A percentile compares a stretch with the other conserved stretches of the same genome.
Conservation (phyloP, 2,329 filamentous ascomycete species). For the Ophiostoma sp. region DNA sequence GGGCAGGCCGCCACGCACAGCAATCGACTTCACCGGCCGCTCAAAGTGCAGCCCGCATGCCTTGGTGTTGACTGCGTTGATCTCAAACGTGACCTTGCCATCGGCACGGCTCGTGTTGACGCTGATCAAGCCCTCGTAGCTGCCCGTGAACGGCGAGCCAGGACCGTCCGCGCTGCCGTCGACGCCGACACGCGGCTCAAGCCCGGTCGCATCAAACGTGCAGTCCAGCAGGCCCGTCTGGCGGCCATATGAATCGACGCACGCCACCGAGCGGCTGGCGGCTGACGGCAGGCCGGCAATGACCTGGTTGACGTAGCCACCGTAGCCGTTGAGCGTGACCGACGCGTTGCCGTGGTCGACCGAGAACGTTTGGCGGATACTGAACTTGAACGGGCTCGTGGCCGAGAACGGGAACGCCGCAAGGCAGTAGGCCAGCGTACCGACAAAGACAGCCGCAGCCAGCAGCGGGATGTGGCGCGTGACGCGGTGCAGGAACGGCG, state of each 20-base stretch:
- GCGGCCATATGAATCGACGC: conserved; percentile 37
- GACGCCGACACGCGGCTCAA: conserved; percentile 36
- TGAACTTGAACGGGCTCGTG: conserved; percentile 75
- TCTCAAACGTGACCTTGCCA: conserved; percentile 47
- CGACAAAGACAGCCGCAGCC: conserved; percentile 65
- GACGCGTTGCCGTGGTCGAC: conserved; percentile 65
- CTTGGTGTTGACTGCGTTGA: conserved; percentile 70
- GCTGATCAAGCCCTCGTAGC: conserved; percentile 56
- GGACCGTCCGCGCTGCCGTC: conserved; percentile 50
- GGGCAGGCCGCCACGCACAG: conserved; percentile 52
- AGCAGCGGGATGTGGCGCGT: conserved; percentile 76
- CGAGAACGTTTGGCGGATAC: conserved; percentile 76
- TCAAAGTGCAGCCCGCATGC: conserved; percentile 71
- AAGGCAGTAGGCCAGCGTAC: conserved; percentile 79
- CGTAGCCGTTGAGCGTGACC: conserved; percentile 63
- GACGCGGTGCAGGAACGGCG: conserved; percentile 81
- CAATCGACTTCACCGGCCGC: conserved; percentile 58
- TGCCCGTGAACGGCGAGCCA: conserved; percentile 56
- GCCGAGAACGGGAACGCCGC: conserved; percentile 81
- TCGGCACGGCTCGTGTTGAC: conserved; percentile 50
- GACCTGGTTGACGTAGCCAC: conserved; percentile 61
- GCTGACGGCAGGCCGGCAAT: conserved; percentile 66
- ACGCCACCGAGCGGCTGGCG: conserved; percentile 54
- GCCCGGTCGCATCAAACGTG: conserved; percentile 56
- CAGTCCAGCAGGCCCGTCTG: conserved; percentile 58